These are phyloP conservation scores for Xerocomus minutiporus DNA, from an alignment of 1,284 basidiomycete species.

Conservation along the genomic window DNA sequence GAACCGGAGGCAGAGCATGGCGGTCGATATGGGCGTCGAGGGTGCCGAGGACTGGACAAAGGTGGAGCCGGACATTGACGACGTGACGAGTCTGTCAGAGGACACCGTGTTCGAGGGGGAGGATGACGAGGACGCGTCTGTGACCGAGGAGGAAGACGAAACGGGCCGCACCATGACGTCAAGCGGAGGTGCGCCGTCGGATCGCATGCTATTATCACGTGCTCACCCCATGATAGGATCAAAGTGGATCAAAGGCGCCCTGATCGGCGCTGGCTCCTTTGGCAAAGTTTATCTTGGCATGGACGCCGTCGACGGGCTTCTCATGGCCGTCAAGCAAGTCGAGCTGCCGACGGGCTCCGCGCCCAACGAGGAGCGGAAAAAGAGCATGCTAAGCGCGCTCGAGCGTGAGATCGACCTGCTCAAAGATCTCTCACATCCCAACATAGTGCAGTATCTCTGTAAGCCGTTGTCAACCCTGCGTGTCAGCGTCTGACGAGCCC, in stretches of 20 bases:
- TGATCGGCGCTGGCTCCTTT: conserved; percentile 96
- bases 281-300: conserved; percentile 96
- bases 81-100: conserved; percentile 36
- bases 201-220: conserved; percentile 2
- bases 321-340: conserved; percentile 99
- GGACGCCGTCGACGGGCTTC: conserved; percentile 88
- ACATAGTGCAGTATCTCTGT: conserved; percentile 98
- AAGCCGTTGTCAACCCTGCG: conserved; percentile 28
- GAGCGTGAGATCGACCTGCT: conserved; percentile 96
- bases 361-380: conserved; percentile 90
- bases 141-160: conserved; percentile 49
- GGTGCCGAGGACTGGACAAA: conserved; percentile 68
- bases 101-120: conserved; percentile 46
- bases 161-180: conserved; percentile 59
- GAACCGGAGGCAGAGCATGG: conserved; percentile 61
- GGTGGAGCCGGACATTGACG: conserved; percentile 47
- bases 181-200: conserved; percentile 50
- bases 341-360: conserved; percentile 85
- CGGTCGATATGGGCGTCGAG: conserved; percentile 41
- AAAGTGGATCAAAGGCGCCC: conserved; percentile 98
- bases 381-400: conserved; percentile 91
- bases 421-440: conserved; percentile 92
- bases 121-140: conserved; percentile 38
- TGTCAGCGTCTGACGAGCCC: background rate
- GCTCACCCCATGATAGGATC: conserved; percentile 46